Evolutionary conservation across 306 rosid species (phyloP).

Genomic region (Malus fusca): DNA sequence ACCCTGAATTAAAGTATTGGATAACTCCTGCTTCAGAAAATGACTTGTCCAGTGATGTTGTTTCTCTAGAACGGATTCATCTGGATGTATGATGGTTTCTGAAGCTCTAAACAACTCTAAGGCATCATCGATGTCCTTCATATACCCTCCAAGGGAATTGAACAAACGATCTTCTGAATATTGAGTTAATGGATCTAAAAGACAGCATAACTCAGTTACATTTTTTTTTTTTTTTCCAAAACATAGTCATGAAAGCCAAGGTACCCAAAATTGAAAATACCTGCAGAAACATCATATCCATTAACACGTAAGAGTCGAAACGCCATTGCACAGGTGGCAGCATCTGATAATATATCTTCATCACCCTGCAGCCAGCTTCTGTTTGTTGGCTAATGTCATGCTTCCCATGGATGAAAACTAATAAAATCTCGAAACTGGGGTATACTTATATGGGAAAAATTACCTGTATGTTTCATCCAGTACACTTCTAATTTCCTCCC

Average conservation of each 20-base stretch:
- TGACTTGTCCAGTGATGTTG: constrained; percentile 47
- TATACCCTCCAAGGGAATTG: constrained; percentile 59
- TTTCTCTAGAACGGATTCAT: constrained; percentile 52
- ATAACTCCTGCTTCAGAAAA: constrained; percentile 40
- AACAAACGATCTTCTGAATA: constrained; percentile 51
- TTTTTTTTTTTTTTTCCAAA: background rate
- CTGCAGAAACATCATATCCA: constrained; percentile 77
- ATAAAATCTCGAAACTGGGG: background rate
- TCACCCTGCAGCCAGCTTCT: constrained; percentile 59
- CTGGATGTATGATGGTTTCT: constrained; percentile 46
- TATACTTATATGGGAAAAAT: constrained; percentile 1
- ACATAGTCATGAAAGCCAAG: constrained; percentile 11
- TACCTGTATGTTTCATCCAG: constrained; percentile 78
- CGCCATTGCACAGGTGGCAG: constrained; percentile 72
- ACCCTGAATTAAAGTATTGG: constrained; percentile 2
- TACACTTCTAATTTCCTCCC: constrained; percentile 51
- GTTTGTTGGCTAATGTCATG: constrained; percentile 13
- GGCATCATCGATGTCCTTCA: constrained; percentile 53
- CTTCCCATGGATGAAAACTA: background rate
- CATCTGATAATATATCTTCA: constrained; percentile 59
- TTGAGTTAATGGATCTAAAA: constrained; percentile 57
- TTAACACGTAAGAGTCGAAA: constrained; percentile 56
- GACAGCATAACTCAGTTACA: constrained; percentile 9
- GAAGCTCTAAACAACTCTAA: constrained; percentile 73
- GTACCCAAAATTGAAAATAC: constrained; percentile 12